Evolutionary conservation across 176 grass and related monocot genomes (phyloP).

Genomic region (Juncus inflexus): DNA sequence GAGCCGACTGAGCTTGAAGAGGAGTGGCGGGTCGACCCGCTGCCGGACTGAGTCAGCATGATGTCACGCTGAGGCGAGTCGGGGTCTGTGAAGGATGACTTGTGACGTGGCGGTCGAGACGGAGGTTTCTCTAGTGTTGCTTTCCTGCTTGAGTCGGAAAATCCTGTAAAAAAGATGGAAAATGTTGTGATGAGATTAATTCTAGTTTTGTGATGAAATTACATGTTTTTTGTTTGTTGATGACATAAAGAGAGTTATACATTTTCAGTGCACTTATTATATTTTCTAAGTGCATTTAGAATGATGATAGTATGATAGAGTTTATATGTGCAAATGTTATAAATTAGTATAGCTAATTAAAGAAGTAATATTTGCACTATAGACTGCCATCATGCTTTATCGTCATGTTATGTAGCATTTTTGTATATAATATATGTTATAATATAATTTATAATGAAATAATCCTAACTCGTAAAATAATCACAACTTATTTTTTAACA

Average conservation of each 20-base stretch:
- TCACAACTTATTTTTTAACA: neutral
- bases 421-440: too few relatives aligned
- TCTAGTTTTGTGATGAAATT: neutral
- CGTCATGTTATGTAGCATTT: too few relatives aligned
- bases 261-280: neutral
- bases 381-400: too few relatives aligned
- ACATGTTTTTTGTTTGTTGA: neutral
- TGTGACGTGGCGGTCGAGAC: slow-evolving; percentile 22
- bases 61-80: neutral
- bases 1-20: slow-evolving; percentile 10
- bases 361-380: too few relatives aligned
- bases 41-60: neutral
- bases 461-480: neutral
- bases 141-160: neutral
- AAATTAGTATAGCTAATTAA: too few relatives aligned
- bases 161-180: neutral
- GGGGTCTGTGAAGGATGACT: slow-evolving; percentile 13
- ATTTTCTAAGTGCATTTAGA: neutral
- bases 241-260: neutral
- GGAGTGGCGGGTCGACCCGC: slow-evolving; percentile 5
- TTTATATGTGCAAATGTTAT: neutral
- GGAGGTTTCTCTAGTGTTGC: slow-evolving; percentile 5
- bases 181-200: neutral
- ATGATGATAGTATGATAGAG: neutral
- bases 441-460: too few relatives aligned